Evolutionary conservation across 768 basidiomycete genomes (phyloP), one percentile per base, ranked within the genome.

Genomic region (Trametes punicea): DNA sequence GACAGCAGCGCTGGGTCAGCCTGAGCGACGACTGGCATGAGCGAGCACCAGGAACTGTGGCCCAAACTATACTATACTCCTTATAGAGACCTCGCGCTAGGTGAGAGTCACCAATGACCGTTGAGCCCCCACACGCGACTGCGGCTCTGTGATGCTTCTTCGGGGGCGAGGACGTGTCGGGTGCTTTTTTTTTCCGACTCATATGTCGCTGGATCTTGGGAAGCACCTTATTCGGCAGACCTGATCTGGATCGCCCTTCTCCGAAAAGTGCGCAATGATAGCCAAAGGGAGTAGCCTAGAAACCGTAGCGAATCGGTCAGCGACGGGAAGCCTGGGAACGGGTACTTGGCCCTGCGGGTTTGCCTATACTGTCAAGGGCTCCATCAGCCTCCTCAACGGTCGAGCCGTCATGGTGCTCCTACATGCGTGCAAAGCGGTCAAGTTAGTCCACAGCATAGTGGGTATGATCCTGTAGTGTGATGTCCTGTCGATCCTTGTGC

Each of bases 221-320:
- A 15, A 13, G 29, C 3, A 18, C 25, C n/a, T 30, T 31, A 13
- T 8, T 44, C 34, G 51, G 16, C 30, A 26, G 42, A 9, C 42
- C 20, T 15, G 4, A 8, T 5, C 16, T 40, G 15, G 26, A 31
- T 41, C 15, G 11, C 75, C 75, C 63, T 88, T 86, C n/a, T n/a
- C n/a, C n/a, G n/a, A n/a, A n/a, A n/a, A n/a, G n/a, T 0, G 82
- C 81, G 56, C 88, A 87, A 68, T 77, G 88, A 67, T 89, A 86
- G 11, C 88, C 88, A 60, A 87, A 88, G 20, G 80, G 83, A 16
- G 86, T 85, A 8, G 87, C 77, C 77, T 75, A 26, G 30, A 53
- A 23, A 20, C 29, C 36, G 25, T 29, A 11, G 30, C 29, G 33
- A 26, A 30, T n/a, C 18, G 16, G 38, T 40, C 21, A 44, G 30